phyloP scores from a whole-genome alignment of 2,329 filamentous ascomycete species.

The Colletotrichum trifolii region DNA sequence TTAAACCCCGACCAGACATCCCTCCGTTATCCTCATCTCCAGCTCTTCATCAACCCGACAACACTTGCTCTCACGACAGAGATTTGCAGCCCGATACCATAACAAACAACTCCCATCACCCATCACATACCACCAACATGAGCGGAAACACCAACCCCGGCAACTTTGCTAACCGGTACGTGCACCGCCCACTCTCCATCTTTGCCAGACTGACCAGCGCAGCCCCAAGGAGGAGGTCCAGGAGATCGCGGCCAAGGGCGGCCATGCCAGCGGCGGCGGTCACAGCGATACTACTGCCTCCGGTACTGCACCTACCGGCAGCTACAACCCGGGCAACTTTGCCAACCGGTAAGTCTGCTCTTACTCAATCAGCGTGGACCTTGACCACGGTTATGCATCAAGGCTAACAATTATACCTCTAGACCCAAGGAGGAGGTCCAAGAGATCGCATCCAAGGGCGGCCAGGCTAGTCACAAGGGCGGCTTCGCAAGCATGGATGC shows the following conservation, averaged over 20 bases:
- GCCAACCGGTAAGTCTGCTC: conserved; percentile 36
- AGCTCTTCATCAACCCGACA: no score
- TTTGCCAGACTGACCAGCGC: neutral
- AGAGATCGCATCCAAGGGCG: conserved; percentile 55
- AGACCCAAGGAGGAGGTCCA: conserved; percentile 57
- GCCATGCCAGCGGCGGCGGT: conserved; percentile 46
- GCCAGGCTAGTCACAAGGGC: conserved; percentile 49
- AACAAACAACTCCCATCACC: no score
- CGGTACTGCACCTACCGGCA: conserved; percentile 7
- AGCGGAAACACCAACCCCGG: conserved; percentile 37
- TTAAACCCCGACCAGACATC: no score
- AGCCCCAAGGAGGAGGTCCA: conserved; percentile 49
- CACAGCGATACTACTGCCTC: neutral
- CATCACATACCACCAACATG: no score
- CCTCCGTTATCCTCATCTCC: no score
- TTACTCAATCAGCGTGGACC: neutral
- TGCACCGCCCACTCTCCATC: neutral
- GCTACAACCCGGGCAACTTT: conserved; percentile 37
- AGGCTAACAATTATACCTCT: neutral
- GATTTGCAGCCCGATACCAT: no score
- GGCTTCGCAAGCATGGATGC: conserved; percentile 55
- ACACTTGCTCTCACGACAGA: no score
- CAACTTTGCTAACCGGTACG: conserved; percentile 40
- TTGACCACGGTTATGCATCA: neutral
- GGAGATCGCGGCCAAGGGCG: conserved; percentile 54